Evolutionary conservation across 1,139 yeast species (phyloP).

Genomic region (Yamadazyma sp.): DNA sequence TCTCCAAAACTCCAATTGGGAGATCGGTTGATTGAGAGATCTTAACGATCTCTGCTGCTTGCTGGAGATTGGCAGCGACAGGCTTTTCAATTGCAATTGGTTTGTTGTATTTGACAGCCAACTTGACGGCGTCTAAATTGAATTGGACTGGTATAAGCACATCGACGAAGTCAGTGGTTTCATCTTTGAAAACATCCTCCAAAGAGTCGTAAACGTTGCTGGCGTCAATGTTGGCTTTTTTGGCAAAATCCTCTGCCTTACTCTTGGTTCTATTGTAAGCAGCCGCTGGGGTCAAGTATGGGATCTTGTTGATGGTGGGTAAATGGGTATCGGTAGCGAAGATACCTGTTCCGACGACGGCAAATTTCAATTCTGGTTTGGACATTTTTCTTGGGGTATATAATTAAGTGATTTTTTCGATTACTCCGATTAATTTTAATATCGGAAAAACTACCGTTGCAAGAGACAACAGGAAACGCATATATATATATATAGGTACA

Average conservation of each 20-base stretch:
- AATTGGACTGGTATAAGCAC: constrained; percentile 83
- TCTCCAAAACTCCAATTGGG: constrained; percentile 79
- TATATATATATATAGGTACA: too few species aligned
- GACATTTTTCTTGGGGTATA: constrained; percentile 1
- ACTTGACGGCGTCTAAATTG: constrained; percentile 65
- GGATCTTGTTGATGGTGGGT: constrained; percentile 60
- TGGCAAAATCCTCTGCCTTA: constrained; percentile 82
- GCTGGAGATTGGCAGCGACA: constrained; percentile 78
- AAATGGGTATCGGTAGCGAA: constrained; percentile 83
- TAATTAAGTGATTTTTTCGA: background rate
- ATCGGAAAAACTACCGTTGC: background rate
- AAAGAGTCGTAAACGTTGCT: constrained; percentile 60
- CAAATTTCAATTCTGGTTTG: constrained; percentile 33
- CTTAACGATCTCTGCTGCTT: constrained; percentile 76
- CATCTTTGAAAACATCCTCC: constrained; percentile 64
- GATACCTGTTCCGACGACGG: constrained; percentile 88
- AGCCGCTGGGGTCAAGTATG: constrained; percentile 41
- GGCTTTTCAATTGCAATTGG: constrained; percentile 88
- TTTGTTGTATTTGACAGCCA: constrained; percentile 68
- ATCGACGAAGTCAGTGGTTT: constrained; percentile 71
- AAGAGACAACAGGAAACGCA: too few species aligned
- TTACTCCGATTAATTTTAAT: too few species aligned
- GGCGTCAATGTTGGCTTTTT: constrained; percentile 51
- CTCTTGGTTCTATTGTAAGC: constrained; percentile 80
- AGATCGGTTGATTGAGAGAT: constrained; percentile 56